phyloP scores from a whole-genome alignment of 441 rosid genomes.

The Rhodomyrtus psidioides region DNA sequence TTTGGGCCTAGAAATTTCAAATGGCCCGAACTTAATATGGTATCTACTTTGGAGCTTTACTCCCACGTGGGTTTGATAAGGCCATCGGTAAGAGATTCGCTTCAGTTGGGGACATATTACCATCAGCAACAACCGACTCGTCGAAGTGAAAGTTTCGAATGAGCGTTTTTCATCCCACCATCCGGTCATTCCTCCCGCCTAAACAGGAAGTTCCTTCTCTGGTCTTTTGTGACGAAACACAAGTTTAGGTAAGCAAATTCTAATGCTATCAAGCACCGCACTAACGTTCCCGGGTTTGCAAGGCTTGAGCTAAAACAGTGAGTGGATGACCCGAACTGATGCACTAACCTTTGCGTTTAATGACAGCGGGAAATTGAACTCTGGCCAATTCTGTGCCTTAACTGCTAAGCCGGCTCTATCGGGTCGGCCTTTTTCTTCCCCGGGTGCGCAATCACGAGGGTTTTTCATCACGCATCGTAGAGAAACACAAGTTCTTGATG shows the following conservation, averaged over 20 bases:
- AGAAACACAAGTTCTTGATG: background rate
- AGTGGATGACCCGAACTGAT: background rate
- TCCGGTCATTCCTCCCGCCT: background rate
- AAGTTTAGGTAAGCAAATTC: background rate
- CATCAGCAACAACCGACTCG: background rate
- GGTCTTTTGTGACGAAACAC: background rate
- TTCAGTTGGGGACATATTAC: background rate
- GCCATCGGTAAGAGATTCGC: background rate
- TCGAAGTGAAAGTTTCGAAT: background rate
- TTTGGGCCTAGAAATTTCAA: background rate
- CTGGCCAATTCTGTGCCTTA: background rate
- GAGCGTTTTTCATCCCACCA: background rate
- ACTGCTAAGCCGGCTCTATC: background rate
- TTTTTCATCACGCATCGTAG: background rate
- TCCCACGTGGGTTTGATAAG: background rate
- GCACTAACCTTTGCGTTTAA: background rate
- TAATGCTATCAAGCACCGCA: background rate
- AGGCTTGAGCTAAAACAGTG: background rate
- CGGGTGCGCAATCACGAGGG: background rate
- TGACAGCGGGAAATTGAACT: background rate
- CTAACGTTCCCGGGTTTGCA: rapidly evolving
- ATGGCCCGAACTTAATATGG: background rate
- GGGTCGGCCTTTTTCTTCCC: background rate
- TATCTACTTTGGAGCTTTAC: background rate
- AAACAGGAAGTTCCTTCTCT: background rate